Conservation (phyloP, 2,329 filamentous ascomycete genomes). For the Tolypocladium guangdongense region DNA sequence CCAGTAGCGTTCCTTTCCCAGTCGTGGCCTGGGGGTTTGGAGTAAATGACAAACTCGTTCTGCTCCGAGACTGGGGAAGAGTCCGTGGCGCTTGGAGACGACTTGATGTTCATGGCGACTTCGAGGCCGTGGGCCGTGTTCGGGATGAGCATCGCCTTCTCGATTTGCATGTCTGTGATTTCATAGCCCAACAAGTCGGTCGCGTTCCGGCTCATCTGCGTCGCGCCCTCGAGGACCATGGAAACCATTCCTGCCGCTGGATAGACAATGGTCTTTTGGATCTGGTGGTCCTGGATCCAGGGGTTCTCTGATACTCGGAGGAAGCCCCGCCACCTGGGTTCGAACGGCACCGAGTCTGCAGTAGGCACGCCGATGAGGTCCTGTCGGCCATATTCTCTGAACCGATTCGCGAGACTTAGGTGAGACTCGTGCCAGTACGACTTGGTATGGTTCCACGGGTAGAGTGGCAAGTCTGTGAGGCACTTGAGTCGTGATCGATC, state of each 20-base stretch:
- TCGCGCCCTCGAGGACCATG: slow-evolving; percentile 37
- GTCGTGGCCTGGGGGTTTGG: slow-evolving; percentile 25
- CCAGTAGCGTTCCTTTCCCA: slow-evolving; percentile 35
- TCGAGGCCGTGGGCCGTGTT: slow-evolving; percentile 36
- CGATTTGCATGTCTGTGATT: slow-evolving; percentile 33
- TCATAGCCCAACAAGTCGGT: slow-evolving; percentile 25
- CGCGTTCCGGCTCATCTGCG: slow-evolving; percentile 22
- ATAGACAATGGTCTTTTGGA: slow-evolving; percentile 39
- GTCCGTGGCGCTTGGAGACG: slow-evolving; percentile 4
- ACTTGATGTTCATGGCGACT: slow-evolving; percentile 33
- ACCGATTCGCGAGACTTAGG: slow-evolving; percentile 30
- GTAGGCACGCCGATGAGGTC: slow-evolving; percentile 39
- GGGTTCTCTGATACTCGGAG: slow-evolving; percentile 37
- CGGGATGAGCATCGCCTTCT: slow-evolving; percentile 41
- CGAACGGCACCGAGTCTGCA: slow-evolving; percentile 30
- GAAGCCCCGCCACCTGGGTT: slow-evolving; percentile 38
- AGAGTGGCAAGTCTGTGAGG: slow-evolving; percentile 36
- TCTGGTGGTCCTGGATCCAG: slow-evolving; percentile 40
- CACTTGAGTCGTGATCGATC: slow-evolving; percentile 15
- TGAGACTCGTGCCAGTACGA: slow-evolving; percentile 44
- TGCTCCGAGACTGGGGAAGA: background rate
- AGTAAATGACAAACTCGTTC: slow-evolving; percentile 33
- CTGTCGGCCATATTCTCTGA: slow-evolving; percentile 32
- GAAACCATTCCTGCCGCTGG: slow-evolving; percentile 38
- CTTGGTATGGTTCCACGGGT: slow-evolving; percentile 43